Evolutionary conservation across 257 asterid genomes (phyloP), one percentile per base, ranked within the genome.

Genomic region (Solanum piurae): DNA sequence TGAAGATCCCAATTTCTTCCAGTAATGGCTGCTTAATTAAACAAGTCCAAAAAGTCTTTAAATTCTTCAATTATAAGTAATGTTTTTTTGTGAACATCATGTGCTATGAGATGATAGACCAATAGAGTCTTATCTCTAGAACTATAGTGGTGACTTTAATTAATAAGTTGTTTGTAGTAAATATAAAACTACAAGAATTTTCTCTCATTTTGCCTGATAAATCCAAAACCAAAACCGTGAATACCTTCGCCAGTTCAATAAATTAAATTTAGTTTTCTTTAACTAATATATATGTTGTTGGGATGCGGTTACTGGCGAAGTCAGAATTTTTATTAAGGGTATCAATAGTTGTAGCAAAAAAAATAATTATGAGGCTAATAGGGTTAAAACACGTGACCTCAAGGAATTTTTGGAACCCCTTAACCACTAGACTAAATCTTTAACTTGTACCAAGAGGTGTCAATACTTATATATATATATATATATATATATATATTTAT

Each of bases 121-220:
- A 80, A 46, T 80, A 80, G 42, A 80, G 68, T 46, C 68, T 46
- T 46, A 46, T 14, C 38, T 27, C 16, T 80, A 80, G 12, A 79
- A 79, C 62, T 7, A 12, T 11, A 40, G 36, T 77, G 36, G n/a
- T n/a, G 60, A 44, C 42, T 44, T 44, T 79, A 79, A 79, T 79
- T 29, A 44, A 16, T 16, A 14, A 71, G 79, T 84, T 85, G 86
- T 84, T 84, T 64, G 87, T 84, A 74, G 71, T 83, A 55, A 76
- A 49, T 77, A 60, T 46, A 62, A 64, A 34, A 87, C 86, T 73
- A 88, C 89, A 83, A 33, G 60, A 82, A 46, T 58, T 83, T 18
- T 40, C 29, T 40, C 71, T 88, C 71, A 34, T 66, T 88, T 68
- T 88, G 93, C 91, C 91, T 89, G 69, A 89, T 88, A 91, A 87